Base-by-base conservation (phyloP, 208 protist species). In the Trypanosoma theileri region DNA sequence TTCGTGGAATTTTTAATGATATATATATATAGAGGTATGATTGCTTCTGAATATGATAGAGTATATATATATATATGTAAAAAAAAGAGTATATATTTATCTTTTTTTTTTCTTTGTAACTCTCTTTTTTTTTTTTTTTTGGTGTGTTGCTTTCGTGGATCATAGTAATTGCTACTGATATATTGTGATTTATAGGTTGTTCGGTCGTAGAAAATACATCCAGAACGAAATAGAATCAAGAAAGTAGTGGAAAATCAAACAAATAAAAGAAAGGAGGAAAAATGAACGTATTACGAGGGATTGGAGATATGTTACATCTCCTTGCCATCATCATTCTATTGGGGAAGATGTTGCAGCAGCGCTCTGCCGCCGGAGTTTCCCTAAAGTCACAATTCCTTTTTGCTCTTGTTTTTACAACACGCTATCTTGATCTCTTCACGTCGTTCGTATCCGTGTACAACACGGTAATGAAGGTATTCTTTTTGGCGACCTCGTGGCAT, bases 351-450 rank as follows among this genome's bases (percentile, higher is more conserved):
- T 71, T 96, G 46, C 80, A 77, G 3, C 71, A 92, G 60, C 85
- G 92, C 45, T 91, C 85, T 0, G 86, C 82, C 16, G 86, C 90
- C 3, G 97, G 97, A 53, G 82, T 99, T 53, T 98, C 96, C 1
- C 86, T 98, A 56, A 98, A 98, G 77, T 96, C 92, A 19, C 97
- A 98, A 85, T 73, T 93, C 57, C 82, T 98, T 9, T 98, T 98
- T 63, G 80, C 88, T 0, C 19, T 98, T 17, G 93, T 98, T 19
- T 98, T 98, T 78, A 86, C 76, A 24, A 89, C 90, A 22, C 91
- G 97, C n/a, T 99, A 99, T 74, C 17, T 98, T 19, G 93, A 98
- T 65, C 70, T 98, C 19, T 94, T 98, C 59, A 76, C 83, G 24
- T 74, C 66, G 12, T 93, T 80, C 66, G 67, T 92, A 22, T 86